Evolutionary conservation across 768 basidiomycete genomes (phyloP).

Genomic region (Rhizopogon vesiculosus): DNA sequence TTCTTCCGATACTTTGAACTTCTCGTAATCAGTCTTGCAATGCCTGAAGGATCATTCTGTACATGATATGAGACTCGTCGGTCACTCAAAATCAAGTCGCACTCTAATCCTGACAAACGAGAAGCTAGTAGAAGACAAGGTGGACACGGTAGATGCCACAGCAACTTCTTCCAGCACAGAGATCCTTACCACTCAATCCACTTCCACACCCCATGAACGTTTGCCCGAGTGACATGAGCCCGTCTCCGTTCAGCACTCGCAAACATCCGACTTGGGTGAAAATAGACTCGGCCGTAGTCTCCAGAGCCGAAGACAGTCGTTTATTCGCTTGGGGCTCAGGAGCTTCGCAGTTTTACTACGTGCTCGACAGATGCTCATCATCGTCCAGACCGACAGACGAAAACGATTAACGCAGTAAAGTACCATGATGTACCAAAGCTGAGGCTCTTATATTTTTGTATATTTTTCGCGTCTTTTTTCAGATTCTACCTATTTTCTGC

Average conservation of each 20-base stretch:
- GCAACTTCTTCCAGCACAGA: conserved; percentile 18
- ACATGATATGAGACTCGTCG: conserved; percentile 67
- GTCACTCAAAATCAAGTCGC: conserved; percentile 11
- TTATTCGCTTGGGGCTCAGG: no score
- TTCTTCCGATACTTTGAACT: no score
- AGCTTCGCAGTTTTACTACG: no score
- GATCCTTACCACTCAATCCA: background rate
- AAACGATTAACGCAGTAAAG: background rate
- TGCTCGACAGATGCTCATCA: no score
- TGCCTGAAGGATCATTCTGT: conserved; percentile 46
- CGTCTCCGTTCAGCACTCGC: no score
- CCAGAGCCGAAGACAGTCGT: no score
- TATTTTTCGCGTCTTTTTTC: conserved; percentile 57
- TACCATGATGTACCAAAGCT: background rate
- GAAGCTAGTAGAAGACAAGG: conserved; percentile 7
- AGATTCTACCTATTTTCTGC: conserved; percentile 63
- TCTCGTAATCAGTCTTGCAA: no score
- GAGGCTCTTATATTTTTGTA: conserved; percentile 24
- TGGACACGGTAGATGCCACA: background rate
- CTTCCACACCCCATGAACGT: background rate
- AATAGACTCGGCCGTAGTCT: no score
- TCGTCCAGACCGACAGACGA: background rate
- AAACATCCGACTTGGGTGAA: no score
- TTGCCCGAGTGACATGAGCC: background rate
- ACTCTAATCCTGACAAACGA: conserved; percentile 3